Base-by-base conservation (phyloP, 106 monocot species). In the Dendrobium catenatum region DNA sequence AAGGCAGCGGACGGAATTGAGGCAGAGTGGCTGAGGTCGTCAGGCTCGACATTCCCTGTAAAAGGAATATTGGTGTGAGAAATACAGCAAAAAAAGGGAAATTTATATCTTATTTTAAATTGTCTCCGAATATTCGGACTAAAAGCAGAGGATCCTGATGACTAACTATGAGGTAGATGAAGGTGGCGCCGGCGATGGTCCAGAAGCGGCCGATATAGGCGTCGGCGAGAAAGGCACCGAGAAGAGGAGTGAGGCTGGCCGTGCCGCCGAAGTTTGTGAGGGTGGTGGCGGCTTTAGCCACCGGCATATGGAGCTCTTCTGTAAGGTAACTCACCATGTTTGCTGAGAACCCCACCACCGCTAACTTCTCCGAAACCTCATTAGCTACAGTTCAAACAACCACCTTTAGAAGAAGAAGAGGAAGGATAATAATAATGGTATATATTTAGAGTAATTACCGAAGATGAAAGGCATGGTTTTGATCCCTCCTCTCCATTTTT, bases 261-360 rank as follows among this genome's bases (percentile, higher is more conserved):
- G 91, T 87, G 82, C 93, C 95, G 77, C 84, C 77, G 81, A 93
- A 95, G 90, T 93, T 95, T 7, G 93, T 95, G 77, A 93, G 85
- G n/a, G 95, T 93, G 77, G 68, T 93, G 79, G 95, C 93, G n/a
- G 93, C 89, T 78, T 93, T 89, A 15, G 84, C 79, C 17, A 89
- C 79, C 0, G 95, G 95, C 88, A 95, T 80, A 81, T 93, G 89
- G 13, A 93, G 88, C 85, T 95, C 86, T 75, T 88, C 81, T 2
- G 95, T 95, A 18, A 95, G 72, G 84, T 95, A 95, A 4, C 78
- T 89, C 22, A 95, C 77, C 95, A 95, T 95, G 93, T 95, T 95
- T 1, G 95, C 89, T 8, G 86, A 80, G 81, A 95, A 93, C 2
- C 95, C 95, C 1, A 95, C 86, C 67, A 95, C 89, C 5, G 95